Percentiles rank a stretch among this genome's conserved stretches.
phyloP scores from a whole-genome alignment of 164 flowering plant species.

The Nymphaea thermarum region DNA sequence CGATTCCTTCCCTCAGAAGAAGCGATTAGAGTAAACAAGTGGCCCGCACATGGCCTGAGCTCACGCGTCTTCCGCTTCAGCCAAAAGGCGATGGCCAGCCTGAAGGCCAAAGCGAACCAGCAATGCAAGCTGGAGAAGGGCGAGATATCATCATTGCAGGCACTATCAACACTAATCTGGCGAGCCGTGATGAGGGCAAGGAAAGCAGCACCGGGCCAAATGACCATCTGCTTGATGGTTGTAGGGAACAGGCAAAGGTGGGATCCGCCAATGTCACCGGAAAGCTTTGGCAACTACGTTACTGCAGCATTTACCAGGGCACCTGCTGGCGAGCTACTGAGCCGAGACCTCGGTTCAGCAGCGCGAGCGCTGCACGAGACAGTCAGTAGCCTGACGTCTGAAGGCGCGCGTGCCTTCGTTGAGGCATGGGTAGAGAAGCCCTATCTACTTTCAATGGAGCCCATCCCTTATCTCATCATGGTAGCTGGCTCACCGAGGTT shows the following conservation, averaged over 20 bases:
- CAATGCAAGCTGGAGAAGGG: background rate
- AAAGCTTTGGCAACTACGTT: slow-evolving; percentile 40
- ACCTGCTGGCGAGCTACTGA: background rate
- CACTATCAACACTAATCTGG: slow-evolving; percentile 8
- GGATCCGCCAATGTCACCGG: slow-evolving; percentile 20
- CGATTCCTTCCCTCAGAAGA: background rate
- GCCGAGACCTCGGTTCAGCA: slow-evolving; percentile 2
- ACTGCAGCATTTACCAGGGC: background rate
- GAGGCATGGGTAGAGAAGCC: slow-evolving; percentile 2
- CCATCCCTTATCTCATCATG: background rate
- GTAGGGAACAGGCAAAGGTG: slow-evolving; percentile 23
- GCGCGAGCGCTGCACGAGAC: slow-evolving; percentile 4
- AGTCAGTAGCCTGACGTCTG: background rate
- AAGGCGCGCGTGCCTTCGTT: background rate
- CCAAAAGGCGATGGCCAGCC: background rate
- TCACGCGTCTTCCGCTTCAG: slow-evolving; percentile 10
- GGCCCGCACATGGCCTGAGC: background rate
- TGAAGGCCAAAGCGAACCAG: slow-evolving; percentile 6
- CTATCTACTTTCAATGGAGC: background rate
- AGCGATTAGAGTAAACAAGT: background rate
- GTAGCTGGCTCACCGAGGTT: slow-evolving; percentile 2
- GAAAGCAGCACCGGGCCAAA: slow-evolving; percentile 7
- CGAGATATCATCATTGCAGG: slow-evolving; percentile 10
- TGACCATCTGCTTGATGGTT: slow-evolving; percentile 26
- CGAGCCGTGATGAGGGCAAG: slow-evolving; percentile 5